Conservation (phyloP, 2,329 filamentous ascomycete species). For the Arthroderma sp. region DNA sequence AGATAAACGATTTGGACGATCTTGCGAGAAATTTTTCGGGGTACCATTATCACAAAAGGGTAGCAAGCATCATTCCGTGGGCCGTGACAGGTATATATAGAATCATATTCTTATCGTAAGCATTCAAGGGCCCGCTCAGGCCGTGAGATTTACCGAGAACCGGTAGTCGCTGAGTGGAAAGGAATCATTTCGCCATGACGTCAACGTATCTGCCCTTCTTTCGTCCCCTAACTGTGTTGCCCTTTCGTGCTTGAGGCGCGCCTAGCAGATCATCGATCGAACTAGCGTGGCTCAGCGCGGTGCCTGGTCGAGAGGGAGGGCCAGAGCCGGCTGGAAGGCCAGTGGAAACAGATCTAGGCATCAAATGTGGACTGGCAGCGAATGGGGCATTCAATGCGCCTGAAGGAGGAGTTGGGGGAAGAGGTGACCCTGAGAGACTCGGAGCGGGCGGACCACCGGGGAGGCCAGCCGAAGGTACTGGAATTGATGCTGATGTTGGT, state of each 20-base stretch:
- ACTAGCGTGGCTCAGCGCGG: slow-evolving; percentile 79
- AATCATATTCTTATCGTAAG: no score
- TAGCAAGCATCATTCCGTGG: no score
- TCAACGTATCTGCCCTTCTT: slow-evolving; percentile 90
- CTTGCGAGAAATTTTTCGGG: no score
- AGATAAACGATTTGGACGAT: no score
- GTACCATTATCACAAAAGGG: no score
- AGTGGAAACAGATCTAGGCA: slow-evolving; percentile 26
- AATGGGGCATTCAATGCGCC: slow-evolving; percentile 10
- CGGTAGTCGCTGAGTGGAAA: neutral
- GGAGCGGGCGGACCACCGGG: slow-evolving; percentile 5
- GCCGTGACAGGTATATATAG: no score
- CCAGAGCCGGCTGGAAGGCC: slow-evolving; percentile 24
- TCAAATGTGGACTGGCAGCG: slow-evolving; percentile 19
- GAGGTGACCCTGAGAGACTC: slow-evolving; percentile 7
- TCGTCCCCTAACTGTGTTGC: slow-evolving; percentile 49
- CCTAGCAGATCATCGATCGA: slow-evolving; percentile 88
- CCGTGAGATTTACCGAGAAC: neutral
- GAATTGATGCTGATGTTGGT: slow-evolving; percentile 9
- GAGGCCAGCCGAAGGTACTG: slow-evolving; percentile 2
- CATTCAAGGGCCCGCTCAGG: no score
- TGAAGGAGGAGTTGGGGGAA: slow-evolving; percentile 14
- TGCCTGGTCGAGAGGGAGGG: slow-evolving; percentile 58
- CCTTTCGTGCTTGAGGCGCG: slow-evolving; percentile 56
- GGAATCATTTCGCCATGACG: slow-evolving; percentile 63